Evolutionary conservation across 1,139 yeast genomes (phyloP).

Genomic region (Schizosaccharomyces versatilis): DNA sequence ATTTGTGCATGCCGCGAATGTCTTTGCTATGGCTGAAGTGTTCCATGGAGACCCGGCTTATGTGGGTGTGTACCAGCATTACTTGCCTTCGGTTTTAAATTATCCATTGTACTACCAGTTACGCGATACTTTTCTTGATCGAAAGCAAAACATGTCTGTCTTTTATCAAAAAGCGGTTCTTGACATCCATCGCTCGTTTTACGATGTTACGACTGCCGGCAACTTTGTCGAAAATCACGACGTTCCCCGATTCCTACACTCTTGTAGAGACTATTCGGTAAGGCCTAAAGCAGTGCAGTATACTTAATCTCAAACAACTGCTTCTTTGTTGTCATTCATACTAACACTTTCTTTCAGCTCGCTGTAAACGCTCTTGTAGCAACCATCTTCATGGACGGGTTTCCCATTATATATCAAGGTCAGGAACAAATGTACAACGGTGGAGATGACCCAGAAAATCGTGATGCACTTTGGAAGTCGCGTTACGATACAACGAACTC

Average conservation of each 20-base stretch:
- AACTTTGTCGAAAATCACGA: constrained; percentile 11
- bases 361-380: constrained; percentile 8
- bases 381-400: constrained; percentile 9
- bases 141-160: constrained; percentile 6
- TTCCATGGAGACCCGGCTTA: constrained; percentile 8
- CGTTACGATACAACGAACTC: constrained; percentile 8
- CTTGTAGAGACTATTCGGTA: constrained; percentile 8
- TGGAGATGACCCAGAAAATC: constrained; percentile 10
- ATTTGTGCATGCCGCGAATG: constrained; percentile 7
- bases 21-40: constrained; percentile 10
- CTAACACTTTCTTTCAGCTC: background rate
- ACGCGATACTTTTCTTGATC: constrained; percentile 6
- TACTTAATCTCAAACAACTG: background rate
- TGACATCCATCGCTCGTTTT: constrained; percentile 6
- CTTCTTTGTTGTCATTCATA: background rate
- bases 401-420: constrained; percentile 11
- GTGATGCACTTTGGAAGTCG: constrained; percentile 11
- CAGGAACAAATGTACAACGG: constrained; percentile 11
- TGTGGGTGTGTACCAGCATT: constrained; percentile 8
- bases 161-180: constrained; percentile 5
- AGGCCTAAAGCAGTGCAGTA: constrained; percentile 5
- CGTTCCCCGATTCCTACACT: constrained; percentile 9
- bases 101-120: constrained; percentile 10
- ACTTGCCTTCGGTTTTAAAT: constrained; percentile 9
- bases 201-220: constrained; percentile 6